Evolutionary conservation across 257 asterid genomes (phyloP), one percentile per base, ranked within the genome.

Genomic region (Ajuga chamaepitys): DNA sequence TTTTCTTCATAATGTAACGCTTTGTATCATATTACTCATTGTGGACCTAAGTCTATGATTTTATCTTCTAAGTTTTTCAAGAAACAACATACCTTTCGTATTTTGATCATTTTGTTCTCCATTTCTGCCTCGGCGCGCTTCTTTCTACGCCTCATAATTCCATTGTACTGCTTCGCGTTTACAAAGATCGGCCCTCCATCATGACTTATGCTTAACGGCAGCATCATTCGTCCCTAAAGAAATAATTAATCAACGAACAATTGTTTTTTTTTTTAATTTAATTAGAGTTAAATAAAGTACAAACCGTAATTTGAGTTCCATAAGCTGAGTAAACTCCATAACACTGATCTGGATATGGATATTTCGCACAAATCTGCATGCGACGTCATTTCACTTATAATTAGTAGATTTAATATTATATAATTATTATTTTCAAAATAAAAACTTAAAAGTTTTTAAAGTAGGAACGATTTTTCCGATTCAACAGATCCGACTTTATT

Each of bases 101-200:
- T 75, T 64, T 74, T 89, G 64, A 61, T 58, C 9, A 68, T 26
- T 64, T 75, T 82, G 25, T 83, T 76, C 68, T 70, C 72, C 55
- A 72, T 58, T 48, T 74, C 89, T 4, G 80, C 78, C 83, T 85
- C 81, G 2, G 97, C 92, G 9, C 97, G 87, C 62, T 71, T 77
- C 85, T 77, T 78, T 48, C 97, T 65, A 20, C 97, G 95, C 81
- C 92, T 81, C 70, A 90, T 60, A 58, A 90, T 90, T 21, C 87
- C 91, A 22, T 78, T 78, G 62, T 90, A 90, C 81, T 90, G 97
- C 87, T 90, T 90, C 0, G 91, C 86, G 17, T 90, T 90, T 13
- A 90, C 97, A 25, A 75, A 90, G 10, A 90, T 76, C 1, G 91
- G 83, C 37, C 76, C 87, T 64, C 81, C 92, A 44, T 83, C 91